phyloP scores from a whole-genome alignment of 2,329 filamentous ascomycete species.

The Orbilia javanica region DNA sequence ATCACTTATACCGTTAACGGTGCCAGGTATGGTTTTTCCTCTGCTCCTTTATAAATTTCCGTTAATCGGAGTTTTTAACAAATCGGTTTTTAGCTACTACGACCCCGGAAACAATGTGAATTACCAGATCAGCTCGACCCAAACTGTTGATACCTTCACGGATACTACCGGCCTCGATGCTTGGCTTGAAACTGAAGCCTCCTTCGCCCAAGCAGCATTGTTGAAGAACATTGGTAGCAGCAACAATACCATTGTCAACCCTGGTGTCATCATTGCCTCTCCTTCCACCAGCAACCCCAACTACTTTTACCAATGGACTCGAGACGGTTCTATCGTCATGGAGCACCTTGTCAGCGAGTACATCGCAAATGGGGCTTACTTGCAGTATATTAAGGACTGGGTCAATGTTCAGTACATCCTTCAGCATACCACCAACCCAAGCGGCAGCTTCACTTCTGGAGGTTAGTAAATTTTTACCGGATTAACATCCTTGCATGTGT shows the following conservation, averaged over 20 bases:
- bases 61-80: background rate
- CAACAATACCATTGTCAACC: conserved; percentile 41
- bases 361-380: conserved; percentile 60
- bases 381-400: conserved; percentile 54
- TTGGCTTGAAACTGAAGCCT: conserved; percentile 41
- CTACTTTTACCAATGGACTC: conserved; percentile 68
- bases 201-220: conserved; percentile 24
- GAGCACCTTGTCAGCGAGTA: conserved; percentile 66
- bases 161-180: conserved; percentile 25
- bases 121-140: conserved; percentile 27
- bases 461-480: conserved; percentile 3
- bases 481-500: background rate
- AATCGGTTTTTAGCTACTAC: conserved; percentile 29
- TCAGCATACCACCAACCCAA: conserved; percentile 59
- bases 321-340: conserved; percentile 67
- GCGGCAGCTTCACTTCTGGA: conserved; percentile 58
- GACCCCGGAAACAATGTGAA: conserved; percentile 49
- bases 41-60: background rate
- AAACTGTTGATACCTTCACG: conserved; percentile 20
- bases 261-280: conserved; percentile 66
- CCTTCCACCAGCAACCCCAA: conserved; percentile 65
- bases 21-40: conserved; percentile 5
- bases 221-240: conserved; percentile 43
- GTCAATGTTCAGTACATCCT: conserved; percentile 38
- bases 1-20: conserved; percentile 39